Percentiles rank a stretch among this genome's conserved stretches.
These are phyloP conservation scores for Coffea canephora DNA, from an alignment of 257 asterid species.

Conservation along the genomic window DNA sequence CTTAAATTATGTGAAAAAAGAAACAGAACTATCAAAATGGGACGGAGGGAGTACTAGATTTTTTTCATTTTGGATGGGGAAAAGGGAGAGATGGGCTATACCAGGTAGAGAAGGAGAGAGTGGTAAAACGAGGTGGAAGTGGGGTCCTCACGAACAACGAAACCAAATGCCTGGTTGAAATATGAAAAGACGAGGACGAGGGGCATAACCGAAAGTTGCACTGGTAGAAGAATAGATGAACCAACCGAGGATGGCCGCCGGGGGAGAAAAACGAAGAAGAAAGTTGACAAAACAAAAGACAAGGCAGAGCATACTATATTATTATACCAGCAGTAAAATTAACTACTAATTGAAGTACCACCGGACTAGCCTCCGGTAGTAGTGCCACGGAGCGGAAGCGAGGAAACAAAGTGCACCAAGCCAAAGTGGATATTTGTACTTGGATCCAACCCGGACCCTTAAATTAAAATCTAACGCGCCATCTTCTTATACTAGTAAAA, in stretches of 20 bases:
- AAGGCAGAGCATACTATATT: not conserved
- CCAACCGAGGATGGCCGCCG: no score
- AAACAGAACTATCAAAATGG: no score
- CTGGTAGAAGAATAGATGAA: no score
- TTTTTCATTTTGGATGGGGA: no score
- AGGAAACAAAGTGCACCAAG: not conserved
- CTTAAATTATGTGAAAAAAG: no score
- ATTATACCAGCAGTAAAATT: not conserved
- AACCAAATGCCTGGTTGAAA: not conserved
- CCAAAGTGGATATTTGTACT: not conserved
- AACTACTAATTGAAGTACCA: not conserved
- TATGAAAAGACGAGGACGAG: not conserved
- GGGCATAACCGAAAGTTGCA: not conserved
- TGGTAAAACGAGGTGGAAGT: constrained; percentile 10
- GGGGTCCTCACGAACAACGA: not conserved
- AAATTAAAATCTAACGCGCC: not conserved
- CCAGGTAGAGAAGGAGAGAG: not conserved
- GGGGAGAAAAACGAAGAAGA: not conserved
- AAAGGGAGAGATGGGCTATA: no score
- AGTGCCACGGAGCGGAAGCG: not conserved
- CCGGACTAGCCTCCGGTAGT: no score
- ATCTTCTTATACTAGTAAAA: no score
- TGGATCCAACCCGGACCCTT: not conserved
- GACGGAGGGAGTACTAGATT: no score
- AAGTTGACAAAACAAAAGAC: not conserved